Evolutionary conservation across 1,139 yeast genomes (phyloP).

Genomic region (Meyerozyma smithsonii): DNA sequence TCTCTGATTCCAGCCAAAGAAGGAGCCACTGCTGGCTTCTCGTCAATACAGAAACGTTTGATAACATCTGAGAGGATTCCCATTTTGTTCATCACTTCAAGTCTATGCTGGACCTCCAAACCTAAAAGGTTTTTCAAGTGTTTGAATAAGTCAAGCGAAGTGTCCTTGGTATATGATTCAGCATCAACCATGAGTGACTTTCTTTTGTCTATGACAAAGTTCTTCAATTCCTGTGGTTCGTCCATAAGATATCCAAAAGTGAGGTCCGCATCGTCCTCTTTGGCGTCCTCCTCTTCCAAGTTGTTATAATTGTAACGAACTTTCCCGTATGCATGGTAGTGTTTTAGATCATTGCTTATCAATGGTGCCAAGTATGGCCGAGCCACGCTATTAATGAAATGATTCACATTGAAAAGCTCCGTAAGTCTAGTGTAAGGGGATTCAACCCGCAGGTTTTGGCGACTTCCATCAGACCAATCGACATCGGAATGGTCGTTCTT

Average conservation of each 20-base stretch:
- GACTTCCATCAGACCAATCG: slow-evolving; percentile 6
- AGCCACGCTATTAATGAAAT: slow-evolving; percentile 83
- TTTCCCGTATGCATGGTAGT: slow-evolving; percentile 39
- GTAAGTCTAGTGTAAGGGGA: slow-evolving; percentile 85
- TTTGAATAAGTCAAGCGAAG: slow-evolving; percentile 29
- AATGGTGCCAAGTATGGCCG: slow-evolving; percentile 92
- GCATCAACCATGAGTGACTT: slow-evolving; percentile 8
- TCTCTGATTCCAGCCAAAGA: slow-evolving; percentile 53
- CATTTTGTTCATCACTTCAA: slow-evolving; percentile 71
- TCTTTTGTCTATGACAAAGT: slow-evolving; percentile 4
- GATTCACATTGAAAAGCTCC: slow-evolving; percentile 90
- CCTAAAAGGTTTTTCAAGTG: slow-evolving; percentile 36
- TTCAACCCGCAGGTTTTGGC: slow-evolving; percentile 21
- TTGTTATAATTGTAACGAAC: slow-evolving; percentile 18
- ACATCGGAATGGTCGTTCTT: slow-evolving; percentile 13
- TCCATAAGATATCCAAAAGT: slow-evolving; percentile 3
- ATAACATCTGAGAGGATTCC: slow-evolving; percentile 71
- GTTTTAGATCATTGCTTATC: slow-evolving; percentile 76
- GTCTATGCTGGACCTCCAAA: slow-evolving; percentile 76
- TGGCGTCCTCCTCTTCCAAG: slow-evolving; percentile 4
- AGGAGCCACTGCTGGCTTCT: slow-evolving; percentile 68
- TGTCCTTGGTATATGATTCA: slow-evolving; percentile 27
- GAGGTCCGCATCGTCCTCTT: not conserved
- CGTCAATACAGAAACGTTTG: slow-evolving; percentile 80
- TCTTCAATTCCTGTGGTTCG: slow-evolving; percentile 2